Base-by-base conservation (phyloP, 2,329 filamentous ascomycete species). In the Exophiala phaeomuriformis region DNA sequence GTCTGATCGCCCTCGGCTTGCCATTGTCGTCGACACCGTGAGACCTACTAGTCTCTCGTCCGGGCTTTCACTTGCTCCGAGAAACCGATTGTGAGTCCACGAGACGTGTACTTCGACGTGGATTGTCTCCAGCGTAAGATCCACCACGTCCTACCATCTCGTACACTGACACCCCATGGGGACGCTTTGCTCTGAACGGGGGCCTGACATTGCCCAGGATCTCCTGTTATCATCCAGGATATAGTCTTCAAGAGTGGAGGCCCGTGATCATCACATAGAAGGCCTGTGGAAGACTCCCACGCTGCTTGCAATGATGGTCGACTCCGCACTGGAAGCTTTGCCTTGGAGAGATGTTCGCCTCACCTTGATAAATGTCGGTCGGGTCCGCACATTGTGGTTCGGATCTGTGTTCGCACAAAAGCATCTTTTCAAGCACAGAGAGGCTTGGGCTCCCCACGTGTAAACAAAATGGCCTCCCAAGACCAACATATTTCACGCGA, bases 401-500 rank as follows among this genome's bases (percentile, higher is more conserved):
- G 39, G 28, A 5, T 41, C 28, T 4, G 12, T 41, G 12, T 41
- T 41, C 19, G 39, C 39, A 41, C 29, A 19, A 2, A 19, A 19
- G 19, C 19, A 19, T 19, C 32, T 42, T 7, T 19, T 39, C 1
- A 6, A 9, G 30, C 31, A 10, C 39, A 10, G 30, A 30, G 31
- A 35, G 32, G 46, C 19, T n/a, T 41, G 19, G 28, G 12, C 3
- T 30, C 19, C 28, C 42, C 8, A 30, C 9, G n/a, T 30, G 28
- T 47, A 6, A 8, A 9, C 47, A 52, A 51, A 12, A 55, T 55
- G 53, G 53, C 48, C 19, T 51, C 53, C 9, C 27, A 47, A 48
- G 45, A 46, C 31, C 47, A 39, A 6, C 30, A 42, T n/a, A 51
- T 55, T 7, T 29, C 37, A 12, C 49, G 37, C 45, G 37, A 44